These are phyloP conservation scores for Phellopilus nigrolimitatus DNA, from an alignment of 1,284 basidiomycete genomes.

Conservation along the genomic window DNA sequence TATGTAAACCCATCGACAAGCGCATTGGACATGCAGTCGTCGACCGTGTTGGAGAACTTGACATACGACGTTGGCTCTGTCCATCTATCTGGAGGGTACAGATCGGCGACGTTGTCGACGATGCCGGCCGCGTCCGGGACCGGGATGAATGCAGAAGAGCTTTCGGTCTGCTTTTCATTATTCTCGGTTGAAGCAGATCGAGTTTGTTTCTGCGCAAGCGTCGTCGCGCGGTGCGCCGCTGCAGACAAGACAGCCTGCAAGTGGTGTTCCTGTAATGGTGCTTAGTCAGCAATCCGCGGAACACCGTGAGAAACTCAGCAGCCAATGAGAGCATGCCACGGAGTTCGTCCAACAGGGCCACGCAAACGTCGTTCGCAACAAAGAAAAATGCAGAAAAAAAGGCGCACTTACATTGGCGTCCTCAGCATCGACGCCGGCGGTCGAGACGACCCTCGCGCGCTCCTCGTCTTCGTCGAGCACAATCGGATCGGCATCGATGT, in stretches of 20 bases:
- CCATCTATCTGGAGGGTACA: conserved; percentile 71
- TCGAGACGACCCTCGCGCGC: conserved; percentile 60
- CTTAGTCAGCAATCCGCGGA: conserved; percentile 58
- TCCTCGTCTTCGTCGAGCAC: conserved; percentile 80
- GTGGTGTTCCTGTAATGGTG: conserved; percentile 77
- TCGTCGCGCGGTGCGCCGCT: conserved; percentile 54
- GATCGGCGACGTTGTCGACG: conserved; percentile 67
- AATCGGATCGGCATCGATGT: conserved; percentile 77
- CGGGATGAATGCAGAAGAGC: conserved; percentile 77
- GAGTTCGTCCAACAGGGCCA: conserved; percentile 39
- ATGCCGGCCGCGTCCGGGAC: conserved; percentile 87
- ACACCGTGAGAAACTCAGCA: conserved; percentile 41
- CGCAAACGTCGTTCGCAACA: conserved; percentile 29
- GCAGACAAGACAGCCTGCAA: conserved; percentile 82
- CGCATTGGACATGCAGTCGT: conserved; percentile 61
- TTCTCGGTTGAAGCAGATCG: conserved; percentile 35
- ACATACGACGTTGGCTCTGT: conserved; percentile 78
- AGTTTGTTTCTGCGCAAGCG: conserved; percentile 36
- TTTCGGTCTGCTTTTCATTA: conserved; percentile 38
- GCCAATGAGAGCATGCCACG: conserved; percentile 48
- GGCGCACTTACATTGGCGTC: conserved; percentile 74
- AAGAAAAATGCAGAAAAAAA: conserved; percentile 30
- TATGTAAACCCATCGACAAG: conserved; percentile 75
- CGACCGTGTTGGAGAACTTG: conserved; percentile 83
- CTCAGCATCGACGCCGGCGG: conserved; percentile 77